These are phyloP conservation scores for Talaromyces rugulosus DNA, from an alignment of 2,329 filamentous ascomycete genomes.

Conservation along the genomic window DNA sequence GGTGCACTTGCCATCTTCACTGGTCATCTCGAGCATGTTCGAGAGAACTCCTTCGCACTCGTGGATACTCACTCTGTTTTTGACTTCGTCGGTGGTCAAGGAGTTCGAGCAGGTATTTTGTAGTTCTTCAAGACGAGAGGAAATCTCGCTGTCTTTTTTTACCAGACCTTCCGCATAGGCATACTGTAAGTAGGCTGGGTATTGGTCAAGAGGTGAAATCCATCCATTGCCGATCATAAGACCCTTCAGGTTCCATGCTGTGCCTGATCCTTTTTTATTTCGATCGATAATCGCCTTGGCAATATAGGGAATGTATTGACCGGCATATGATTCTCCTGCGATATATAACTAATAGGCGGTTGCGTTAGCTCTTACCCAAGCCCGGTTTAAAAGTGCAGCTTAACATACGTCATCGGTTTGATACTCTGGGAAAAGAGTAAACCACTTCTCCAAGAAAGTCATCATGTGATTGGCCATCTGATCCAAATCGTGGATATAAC, in stretches of 20 bases:
- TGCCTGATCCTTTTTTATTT: slow-evolving; percentile 58
- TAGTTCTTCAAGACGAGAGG: slow-evolving; percentile 63
- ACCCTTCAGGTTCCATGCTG: slow-evolving; percentile 73
- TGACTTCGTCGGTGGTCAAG: slow-evolving; percentile 56
- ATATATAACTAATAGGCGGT: slow-evolving; percentile 68
- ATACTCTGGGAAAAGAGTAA: slow-evolving; percentile 84
- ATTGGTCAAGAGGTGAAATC: slow-evolving; percentile 89
- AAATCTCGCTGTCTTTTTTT: slow-evolving; percentile 59
- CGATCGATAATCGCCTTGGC: slow-evolving; percentile 84
- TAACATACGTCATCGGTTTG: slow-evolving; percentile 79
- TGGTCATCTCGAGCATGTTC: slow-evolving; percentile 65
- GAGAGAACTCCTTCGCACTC: slow-evolving; percentile 75
- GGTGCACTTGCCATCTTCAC: slow-evolving; percentile 58
- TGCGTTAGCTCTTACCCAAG: not conserved
- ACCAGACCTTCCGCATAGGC: slow-evolving; percentile 74
- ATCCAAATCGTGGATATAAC: slow-evolving; percentile 76
- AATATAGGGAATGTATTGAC: slow-evolving; percentile 96
- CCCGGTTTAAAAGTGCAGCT: not conserved
- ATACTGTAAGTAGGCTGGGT: slow-evolving; percentile 77
- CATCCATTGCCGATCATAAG: slow-evolving; percentile 95
- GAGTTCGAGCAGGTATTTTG: slow-evolving; percentile 63
- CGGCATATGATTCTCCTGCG: slow-evolving; percentile 93
- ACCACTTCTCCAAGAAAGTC: slow-evolving; percentile 87
- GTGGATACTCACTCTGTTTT: slow-evolving; percentile 61
- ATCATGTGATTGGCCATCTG: slow-evolving; percentile 90